phyloP scores from a whole-genome alignment of 1,284 basidiomycete species.

The Microbotryum saponariae region DNA sequence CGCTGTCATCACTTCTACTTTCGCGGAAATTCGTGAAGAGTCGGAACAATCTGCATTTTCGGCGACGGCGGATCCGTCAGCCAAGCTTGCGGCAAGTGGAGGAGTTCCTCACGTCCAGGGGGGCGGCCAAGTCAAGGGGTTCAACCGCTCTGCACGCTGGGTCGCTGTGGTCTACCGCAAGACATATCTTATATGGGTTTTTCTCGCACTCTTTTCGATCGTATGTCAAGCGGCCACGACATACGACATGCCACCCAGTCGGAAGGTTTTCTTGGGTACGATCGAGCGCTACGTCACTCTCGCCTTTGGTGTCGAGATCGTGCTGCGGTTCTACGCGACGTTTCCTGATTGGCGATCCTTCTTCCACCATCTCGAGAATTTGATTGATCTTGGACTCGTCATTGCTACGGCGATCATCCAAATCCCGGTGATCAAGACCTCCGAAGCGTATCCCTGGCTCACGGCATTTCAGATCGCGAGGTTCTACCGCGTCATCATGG shows the following conservation, averaged over 20 bases:
- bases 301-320: conserved; percentile 81
- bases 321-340: conserved; percentile 62
- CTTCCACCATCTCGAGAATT: conserved; percentile 59
- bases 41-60: conserved; percentile 92
- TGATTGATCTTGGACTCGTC: conserved; percentile 74
- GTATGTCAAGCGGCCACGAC: conserved; percentile 70
- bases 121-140: too few relatives aligned
- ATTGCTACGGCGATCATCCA: conserved; percentile 73
- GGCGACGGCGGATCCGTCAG: conserved; percentile 36
- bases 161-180: conserved; percentile 35
- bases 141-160: conserved; percentile 28
- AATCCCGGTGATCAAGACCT: conserved; percentile 65
- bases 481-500: conserved; percentile 90
- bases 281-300: conserved; percentile 74
- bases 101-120: not conserved
- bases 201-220: conserved; percentile 52
- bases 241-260: conserved; percentile 49
- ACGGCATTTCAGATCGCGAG: conserved; percentile 79
- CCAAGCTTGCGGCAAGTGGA: not conserved
- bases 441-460: conserved; percentile 75
- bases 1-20: conserved; percentile 92
- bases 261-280: conserved; percentile 48
- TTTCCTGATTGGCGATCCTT: conserved; percentile 79
- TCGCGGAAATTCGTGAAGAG: conserved; percentile 77
- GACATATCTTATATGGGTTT: conserved; percentile 67